A percentile compares a stretch with the other conserved stretches of the same genome.
Conservation (phyloP, 2,329 filamentous ascomycete species). For the Penicillium nordicum region DNA sequence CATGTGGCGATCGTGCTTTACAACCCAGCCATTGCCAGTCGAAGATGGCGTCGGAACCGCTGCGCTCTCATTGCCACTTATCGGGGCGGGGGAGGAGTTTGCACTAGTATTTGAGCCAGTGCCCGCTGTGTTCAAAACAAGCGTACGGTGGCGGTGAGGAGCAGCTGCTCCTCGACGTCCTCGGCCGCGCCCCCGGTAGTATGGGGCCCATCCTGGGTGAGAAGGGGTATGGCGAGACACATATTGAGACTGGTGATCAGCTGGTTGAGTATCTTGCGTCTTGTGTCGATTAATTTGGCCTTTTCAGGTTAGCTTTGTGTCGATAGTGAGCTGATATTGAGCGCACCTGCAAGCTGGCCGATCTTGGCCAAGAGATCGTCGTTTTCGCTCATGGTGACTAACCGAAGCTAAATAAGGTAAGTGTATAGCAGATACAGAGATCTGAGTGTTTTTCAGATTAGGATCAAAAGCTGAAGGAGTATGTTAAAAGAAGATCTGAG, state of each 20-base stretch:
- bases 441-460: background rate
- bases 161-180: conserved; percentile 29
- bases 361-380: conserved; percentile 56
- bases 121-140: conserved; percentile 59
- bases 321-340: conserved; percentile 43
- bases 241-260: conserved; percentile 25
- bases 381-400: conserved; percentile 51
- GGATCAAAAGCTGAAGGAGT: background rate
- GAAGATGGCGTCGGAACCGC: conserved; percentile 26
- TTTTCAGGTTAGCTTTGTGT: conserved; percentile 33
- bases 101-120: conserved; percentile 23
- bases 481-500: background rate
- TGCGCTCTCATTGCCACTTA: conserved; percentile 30
- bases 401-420: conserved; percentile 7
- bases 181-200: conserved; percentile 42
- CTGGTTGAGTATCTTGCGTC: conserved; percentile 47
- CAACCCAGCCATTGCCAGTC: conserved; percentile 59
- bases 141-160: conserved; percentile 55
- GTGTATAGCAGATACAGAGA: background rate
- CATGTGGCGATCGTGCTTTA: conserved; percentile 70
- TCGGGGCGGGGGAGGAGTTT: conserved; percentile 25
- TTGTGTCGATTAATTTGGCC: conserved; percentile 79
- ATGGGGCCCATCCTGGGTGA: conserved; percentile 44
- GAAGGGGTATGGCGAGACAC: conserved; percentile 30
- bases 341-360: conserved; percentile 54